Percentiles rank a stretch among this genome's conserved stretches.
Conservation (phyloP, 441 rosid species). For the Flueggea neowawraea region DNA sequence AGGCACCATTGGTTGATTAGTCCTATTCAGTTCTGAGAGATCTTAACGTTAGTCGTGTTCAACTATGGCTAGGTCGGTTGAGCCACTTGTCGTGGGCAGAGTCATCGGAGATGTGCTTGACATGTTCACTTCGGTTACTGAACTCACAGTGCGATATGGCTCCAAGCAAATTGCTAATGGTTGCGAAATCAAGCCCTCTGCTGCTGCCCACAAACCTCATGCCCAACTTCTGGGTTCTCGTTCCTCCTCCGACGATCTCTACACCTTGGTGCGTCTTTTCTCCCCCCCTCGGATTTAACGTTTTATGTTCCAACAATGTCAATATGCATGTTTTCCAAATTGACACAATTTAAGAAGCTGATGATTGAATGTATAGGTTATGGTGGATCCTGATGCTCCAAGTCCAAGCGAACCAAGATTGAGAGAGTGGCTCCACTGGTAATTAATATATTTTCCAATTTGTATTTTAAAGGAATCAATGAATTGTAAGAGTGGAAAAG, state of each 20-base stretch:
- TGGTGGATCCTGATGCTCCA: conserved; percentile 97
- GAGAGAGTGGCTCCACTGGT: conserved; percentile 96
- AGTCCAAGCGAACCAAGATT: conserved; percentile 87
- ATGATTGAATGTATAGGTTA: conserved; percentile 33
- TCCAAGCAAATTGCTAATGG: conserved; percentile 76
- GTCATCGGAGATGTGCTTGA: conserved; percentile 92
- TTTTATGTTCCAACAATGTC: neutral
- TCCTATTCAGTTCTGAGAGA: too few relatives aligned
- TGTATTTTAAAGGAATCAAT: neutral
- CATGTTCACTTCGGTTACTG: conserved; percentile 61
- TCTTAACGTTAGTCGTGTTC: too few relatives aligned
- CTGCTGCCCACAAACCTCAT: conserved; percentile 47
- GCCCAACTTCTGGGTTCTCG: conserved; percentile 47
- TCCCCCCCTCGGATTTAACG: neutral
- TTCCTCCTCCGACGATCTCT: conserved; percentile 41
- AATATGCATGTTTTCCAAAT: too few relatives aligned
- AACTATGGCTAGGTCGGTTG: conserved; percentile 29
- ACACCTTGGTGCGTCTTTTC: conserved; percentile 45
- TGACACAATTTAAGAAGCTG: too few relatives aligned
- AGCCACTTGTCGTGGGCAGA: conserved; percentile 59
- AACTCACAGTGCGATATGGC: conserved; percentile 63
- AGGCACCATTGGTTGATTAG: too few relatives aligned
- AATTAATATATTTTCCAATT: neutral
- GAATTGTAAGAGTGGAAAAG: neutral
- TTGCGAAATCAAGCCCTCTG: conserved; percentile 82